Conservation (phyloP, 2,329 filamentous ascomycete genomes). For the Pestalotiopsis fici region DNA sequence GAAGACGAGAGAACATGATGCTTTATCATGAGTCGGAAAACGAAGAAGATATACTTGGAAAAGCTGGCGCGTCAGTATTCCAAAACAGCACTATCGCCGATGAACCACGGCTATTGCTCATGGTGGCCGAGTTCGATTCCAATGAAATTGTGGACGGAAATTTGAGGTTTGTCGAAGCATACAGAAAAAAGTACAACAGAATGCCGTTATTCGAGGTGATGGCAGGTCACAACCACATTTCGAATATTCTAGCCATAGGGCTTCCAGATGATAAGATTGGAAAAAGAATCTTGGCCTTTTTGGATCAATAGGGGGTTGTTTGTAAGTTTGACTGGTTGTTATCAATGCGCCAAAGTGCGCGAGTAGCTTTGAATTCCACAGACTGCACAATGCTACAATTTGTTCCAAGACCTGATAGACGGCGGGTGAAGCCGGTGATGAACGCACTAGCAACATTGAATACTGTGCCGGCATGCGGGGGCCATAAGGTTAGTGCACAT, state of each 20-base stretch:
- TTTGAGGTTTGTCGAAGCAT: not conserved
- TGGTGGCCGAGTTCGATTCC: conserved; percentile 2
- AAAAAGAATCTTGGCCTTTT: conserved; percentile 7
- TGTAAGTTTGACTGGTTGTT: not conserved
- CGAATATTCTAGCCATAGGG: not conserved
- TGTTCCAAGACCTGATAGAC: no score
- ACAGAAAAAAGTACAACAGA: not conserved
- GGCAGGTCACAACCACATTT: conserved; percentile 3
- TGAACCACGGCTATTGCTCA: not conserved
- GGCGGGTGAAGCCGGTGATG: no score
- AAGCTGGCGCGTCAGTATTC: not conserved
- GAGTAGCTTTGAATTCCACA: no score
- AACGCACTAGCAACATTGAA: no score
- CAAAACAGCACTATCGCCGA: not conserved
- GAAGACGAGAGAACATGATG: not conserved
- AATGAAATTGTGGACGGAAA: conserved; percentile 2
- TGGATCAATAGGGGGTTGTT: not conserved
- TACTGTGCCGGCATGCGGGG: not conserved
- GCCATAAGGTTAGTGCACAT: not conserved
- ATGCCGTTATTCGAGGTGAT: conserved; percentile 2
- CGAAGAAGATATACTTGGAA: not conserved
- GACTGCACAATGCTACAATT: no score
- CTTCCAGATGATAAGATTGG: not conserved
- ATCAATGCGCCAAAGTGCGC: no score
- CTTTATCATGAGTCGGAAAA: not conserved